A percentile compares a stretch with the other conserved stretches of the same genome.
Evolutionary conservation across 2,329 filamentous ascomycete species (phyloP).

Genomic region (Trichoderma hamatum): DNA sequence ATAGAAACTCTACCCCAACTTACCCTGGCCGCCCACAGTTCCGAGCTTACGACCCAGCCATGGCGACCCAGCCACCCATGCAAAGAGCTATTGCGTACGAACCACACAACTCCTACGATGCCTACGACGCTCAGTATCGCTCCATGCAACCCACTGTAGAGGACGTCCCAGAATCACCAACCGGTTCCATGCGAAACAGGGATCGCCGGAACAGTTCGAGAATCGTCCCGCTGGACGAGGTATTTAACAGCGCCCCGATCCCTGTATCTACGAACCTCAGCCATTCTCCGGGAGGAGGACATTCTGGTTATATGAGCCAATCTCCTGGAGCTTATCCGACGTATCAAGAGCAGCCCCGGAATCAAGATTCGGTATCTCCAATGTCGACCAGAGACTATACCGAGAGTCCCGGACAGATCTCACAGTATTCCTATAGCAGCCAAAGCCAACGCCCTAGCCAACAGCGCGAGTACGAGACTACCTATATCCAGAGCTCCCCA

Average conservation of each 20-base stretch:
- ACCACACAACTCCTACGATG: slow-evolving; percentile 56
- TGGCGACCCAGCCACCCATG: slow-evolving; percentile 31
- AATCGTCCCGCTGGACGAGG: slow-evolving; percentile 42
- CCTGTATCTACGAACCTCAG: slow-evolving; percentile 52
- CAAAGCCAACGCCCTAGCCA: slow-evolving; percentile 39
- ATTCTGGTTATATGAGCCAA: slow-evolving; percentile 36
- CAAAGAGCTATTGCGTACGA: slow-evolving; percentile 20
- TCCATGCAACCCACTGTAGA: slow-evolving; percentile 66
- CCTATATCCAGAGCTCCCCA: slow-evolving; percentile 37
- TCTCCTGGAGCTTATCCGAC: slow-evolving; percentile 32
- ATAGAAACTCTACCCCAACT: slow-evolving; percentile 53
- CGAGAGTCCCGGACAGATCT: slow-evolving; percentile 37
- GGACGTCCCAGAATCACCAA: slow-evolving; percentile 61
- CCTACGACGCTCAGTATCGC: slow-evolving; percentile 50
- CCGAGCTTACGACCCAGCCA: slow-evolving; percentile 54
- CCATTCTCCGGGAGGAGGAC: slow-evolving; percentile 36
- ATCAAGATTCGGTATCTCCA: slow-evolving; percentile 37
- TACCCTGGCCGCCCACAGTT: slow-evolving; percentile 60
- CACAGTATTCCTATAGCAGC: slow-evolving; percentile 38
- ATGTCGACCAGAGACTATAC: slow-evolving; percentile 42
- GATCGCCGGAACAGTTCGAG: slow-evolving; percentile 34
- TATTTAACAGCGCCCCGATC: slow-evolving; percentile 45
- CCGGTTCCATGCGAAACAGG: slow-evolving; percentile 34
- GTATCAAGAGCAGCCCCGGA: slow-evolving; percentile 32
- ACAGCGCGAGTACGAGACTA: slow-evolving; percentile 44